Base-by-base conservation (phyloP, 768 basidiomycete genomes). In the Paxillus ammoniavirescens region DNA sequence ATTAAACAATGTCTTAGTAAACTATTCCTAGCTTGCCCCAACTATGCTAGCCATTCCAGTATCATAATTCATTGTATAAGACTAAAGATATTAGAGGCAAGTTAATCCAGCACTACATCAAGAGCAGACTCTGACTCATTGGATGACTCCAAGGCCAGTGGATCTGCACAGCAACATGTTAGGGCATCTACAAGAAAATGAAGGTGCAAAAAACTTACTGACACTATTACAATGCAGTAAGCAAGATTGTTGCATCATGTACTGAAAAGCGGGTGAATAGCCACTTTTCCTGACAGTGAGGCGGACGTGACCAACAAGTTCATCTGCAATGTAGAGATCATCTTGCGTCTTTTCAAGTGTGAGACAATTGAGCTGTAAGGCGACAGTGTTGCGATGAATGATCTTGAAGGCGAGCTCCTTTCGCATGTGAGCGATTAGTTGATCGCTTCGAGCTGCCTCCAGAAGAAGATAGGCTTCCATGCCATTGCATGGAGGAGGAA, bases 391-490 rank as follows among this genome's bases (percentile, higher is more conserved):
- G 43, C 8, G 17, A 35, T 52, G 42, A 37, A 52, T 23, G 2
- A 52, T 45, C 26, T 52, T 17, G 26, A 44, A 35, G 21, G 33
- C 36, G 35, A 52, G 50, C 14, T 17, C 21, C 43, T 42, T 14
- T 15, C 7, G 23, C 10, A 35, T 43, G 14, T 35, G 50, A 30
- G 15, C 33, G 7, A 52, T 23, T 44, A 33, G 8, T n/a, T 21
- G 26, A 13, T 52, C 35, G 18, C 30, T 35, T n/a, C 28, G 17
- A 37, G 50, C 42, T 14, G 35, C 42, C 42, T 52, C 33, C n/a
- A 45, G 35, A 28, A 52, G 35, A 14, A 52, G 50, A 31, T 45
- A 52, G 10, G 50, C 50, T 45, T 52, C 43, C n/a, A 18, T 26
- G 23, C 30, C 14, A 12, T 42, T 45, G n/a, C 31, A 9, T 18